These are phyloP conservation scores for Herpetospermum pedunculosum DNA, from an alignment of 306 rosid genomes.

Conservation along the genomic window DNA sequence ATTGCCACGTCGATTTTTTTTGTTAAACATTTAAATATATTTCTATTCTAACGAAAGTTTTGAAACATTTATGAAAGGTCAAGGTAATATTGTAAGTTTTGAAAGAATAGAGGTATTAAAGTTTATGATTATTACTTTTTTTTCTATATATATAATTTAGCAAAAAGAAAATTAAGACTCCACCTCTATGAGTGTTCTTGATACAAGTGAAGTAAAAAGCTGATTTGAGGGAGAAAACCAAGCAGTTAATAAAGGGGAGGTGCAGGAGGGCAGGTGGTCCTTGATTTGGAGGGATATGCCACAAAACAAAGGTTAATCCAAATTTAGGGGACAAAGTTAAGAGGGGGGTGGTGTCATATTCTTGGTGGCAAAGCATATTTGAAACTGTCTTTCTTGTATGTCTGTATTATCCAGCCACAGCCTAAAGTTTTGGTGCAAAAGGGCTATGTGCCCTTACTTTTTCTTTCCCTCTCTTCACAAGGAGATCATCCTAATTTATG, in stretches of 20 bases:
- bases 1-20: no score
- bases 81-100: no score
- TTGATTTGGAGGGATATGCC: neutral
- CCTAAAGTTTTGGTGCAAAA: neutral
- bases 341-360: neutral
- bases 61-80: no score
- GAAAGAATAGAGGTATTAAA: no score
- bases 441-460: neutral
- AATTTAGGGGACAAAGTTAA: neutral
- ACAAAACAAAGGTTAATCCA: conserved; percentile 4
- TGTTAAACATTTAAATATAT: no score
- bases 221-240: neutral
- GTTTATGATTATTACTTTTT: no score
- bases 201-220: neutral
- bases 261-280: conserved; percentile 11
- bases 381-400: neutral
- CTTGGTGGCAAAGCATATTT: conserved; percentile 1
- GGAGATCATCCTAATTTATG: neutral
- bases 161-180: no score
- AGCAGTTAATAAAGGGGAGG: neutral
- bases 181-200: neutral
- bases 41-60: no score
- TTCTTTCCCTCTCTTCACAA: neutral
- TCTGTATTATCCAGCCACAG: neutral
- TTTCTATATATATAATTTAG: no score